Evolutionary conservation across 805 yeast species (phyloP), one percentile per base, ranked within the genome.

Genomic region (Komagataella kurtzmanii): DNA sequence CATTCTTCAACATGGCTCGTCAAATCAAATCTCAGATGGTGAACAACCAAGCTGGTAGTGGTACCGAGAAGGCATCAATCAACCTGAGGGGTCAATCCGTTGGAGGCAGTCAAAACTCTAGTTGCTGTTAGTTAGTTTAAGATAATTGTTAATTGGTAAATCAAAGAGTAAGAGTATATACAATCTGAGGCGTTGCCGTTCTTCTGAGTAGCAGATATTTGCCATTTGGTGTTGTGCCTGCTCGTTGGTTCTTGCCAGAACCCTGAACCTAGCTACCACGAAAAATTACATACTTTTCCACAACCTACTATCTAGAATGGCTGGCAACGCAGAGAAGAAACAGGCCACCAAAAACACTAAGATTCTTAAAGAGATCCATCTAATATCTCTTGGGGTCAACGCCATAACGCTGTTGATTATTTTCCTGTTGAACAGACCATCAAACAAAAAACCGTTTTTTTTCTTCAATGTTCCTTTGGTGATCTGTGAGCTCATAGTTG

Each of bases 1-100:
- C 98, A 10, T 93, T 93, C 73, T 82, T 88, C 76, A 89, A 97
- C 58, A 93, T 93, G 99, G 96, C 98, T 8, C 85, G 96, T 69
- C 97, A 93, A 69, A 93, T 93, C 66, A 93, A 93, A 76, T 93
- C 95, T 57, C 89, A 89, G 65, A 88, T 93, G 88, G 83, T 91
- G 46, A 83, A 74, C 58, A 61, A 59, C 45, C 54, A 46, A 40
- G 56, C 61, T 30, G 61, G 59, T 30, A 53, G 60, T 51, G 51
- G 61, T 3, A 57, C 61, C 59, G 77, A 74, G 57, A 83, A 82
- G 67, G 77, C 82, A 48, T 76, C 78, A 60, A 88, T 86, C 56
- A 85, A 84, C 67, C 73, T 85, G 65, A 76, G 80, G 62, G 91
- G 91, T 56, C 86, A 84, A 56, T 68, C 81, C 51, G 74, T 79